Evolutionary conservation across 1,284 basidiomycete genomes (phyloP), one percentile per base, ranked within the genome.

Genomic region (Schizophyllum commune): DNA sequence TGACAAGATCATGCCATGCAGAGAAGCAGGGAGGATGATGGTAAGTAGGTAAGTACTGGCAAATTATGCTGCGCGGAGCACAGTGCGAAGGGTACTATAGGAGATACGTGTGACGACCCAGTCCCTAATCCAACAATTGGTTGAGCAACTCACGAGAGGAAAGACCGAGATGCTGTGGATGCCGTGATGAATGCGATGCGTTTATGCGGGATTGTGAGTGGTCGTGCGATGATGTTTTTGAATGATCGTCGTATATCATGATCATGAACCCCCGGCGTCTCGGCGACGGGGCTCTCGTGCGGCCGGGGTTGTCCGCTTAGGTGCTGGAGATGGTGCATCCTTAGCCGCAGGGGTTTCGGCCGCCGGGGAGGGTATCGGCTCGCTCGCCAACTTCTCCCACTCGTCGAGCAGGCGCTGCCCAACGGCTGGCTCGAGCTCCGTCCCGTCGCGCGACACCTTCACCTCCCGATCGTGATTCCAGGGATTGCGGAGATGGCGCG

Each of bases 391-490:
- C 54, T 68, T 73, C 55, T 83, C 77, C 94, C 94, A 96, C 68
- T 94, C 90, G 0, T 87, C 84, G 62, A 96, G 68, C 57, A 97
- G 73, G 67, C 75, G 77, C 62, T 84, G 78, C 5, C 92, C 94
- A 39, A 94, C 83, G n/a, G 70, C 71, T 1, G 94, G 92, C 72
- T 96, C 94, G 22, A 97, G 73, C 73, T 97, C 94, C 1, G 94
- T 96, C 13, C 94, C 94, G 69, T 97, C 94, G 59, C 94, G 80
- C 11, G 92, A 96, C 9, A 95, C 88, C 77, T 96, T 96, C 65
- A 96, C 84, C 71, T 96, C 93, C 57, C 91, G 80, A 64, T 91
- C 91, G 68, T 93, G 87, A 66, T 96, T 96, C 95, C 94, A 97
- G 0, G 91, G 91, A 69, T 97, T 97, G 52, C 93, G 85, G 59